Percentiles rank a stretch among this genome's conserved stretches.
Conservation (phyloP, 352 stramenopile species). For the Pythium scleroteichum region DNA sequence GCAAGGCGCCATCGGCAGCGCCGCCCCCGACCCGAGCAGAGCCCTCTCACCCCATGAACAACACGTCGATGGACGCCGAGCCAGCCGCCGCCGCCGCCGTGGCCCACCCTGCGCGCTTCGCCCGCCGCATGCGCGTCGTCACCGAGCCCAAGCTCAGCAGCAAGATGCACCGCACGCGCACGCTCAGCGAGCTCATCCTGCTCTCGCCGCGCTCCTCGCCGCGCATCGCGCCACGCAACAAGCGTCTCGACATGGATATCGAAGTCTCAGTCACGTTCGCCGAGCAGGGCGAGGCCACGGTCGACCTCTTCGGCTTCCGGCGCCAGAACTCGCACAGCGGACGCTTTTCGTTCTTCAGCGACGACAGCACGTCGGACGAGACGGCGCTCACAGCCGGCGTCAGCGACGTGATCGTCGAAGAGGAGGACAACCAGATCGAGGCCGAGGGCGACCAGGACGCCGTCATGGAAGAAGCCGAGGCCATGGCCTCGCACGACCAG, state of each 20-base stretch:
- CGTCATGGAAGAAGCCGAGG: slow-evolving; percentile 29
- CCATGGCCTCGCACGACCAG: slow-evolving; percentile 19
- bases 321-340: slow-evolving; percentile 8
- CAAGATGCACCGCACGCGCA: slow-evolving; percentile 84
- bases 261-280: slow-evolving; percentile 73
- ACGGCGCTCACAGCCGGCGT: slow-evolving; percentile 15
- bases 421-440: slow-evolving; percentile 34
- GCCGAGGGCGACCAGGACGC: slow-evolving; percentile 20
- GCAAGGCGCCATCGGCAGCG: slow-evolving; percentile 25
- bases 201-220: slow-evolving; percentile 64
- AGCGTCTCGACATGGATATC: slow-evolving; percentile 86
- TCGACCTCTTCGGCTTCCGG: slow-evolving; percentile 55
- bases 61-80: slow-evolving; percentile 6
- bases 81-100: neutral
- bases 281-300: slow-evolving; percentile 56
- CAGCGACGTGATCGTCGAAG: slow-evolving; percentile 35
- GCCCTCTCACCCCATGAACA: slow-evolving; percentile 18
- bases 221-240: slow-evolving; percentile 56
- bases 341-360: slow-evolving; percentile 27
- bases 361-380: slow-evolving; percentile 21
- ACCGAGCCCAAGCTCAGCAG: slow-evolving; percentile 85
- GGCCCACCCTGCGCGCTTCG: slow-evolving; percentile 36
- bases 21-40: slow-evolving; percentile 10
- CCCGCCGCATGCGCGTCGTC: slow-evolving; percentile 71
- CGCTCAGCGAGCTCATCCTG: slow-evolving; percentile 74